Evolutionary conservation across 164 flowering plant species (phyloP).

Genomic region (Dillenia suffruticosa): DNA sequence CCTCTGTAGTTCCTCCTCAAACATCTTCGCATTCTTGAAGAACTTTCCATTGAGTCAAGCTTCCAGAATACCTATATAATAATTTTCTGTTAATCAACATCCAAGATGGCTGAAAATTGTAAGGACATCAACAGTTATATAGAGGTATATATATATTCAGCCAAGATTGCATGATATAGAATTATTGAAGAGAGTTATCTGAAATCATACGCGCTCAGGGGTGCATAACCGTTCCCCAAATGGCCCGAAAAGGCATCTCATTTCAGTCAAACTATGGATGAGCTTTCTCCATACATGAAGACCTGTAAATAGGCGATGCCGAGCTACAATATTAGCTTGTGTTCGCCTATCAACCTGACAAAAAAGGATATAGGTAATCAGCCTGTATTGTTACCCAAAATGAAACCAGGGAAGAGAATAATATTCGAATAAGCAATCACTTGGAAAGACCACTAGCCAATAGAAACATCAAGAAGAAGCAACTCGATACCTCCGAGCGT

Average conservation of each 20-base stretch:
- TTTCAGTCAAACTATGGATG: constrained; percentile 71
- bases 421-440: too few species aligned
- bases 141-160: too few species aligned
- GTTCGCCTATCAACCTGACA: constrained; percentile 82
- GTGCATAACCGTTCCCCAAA: constrained; percentile 43
- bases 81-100: background rate
- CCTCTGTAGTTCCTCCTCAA: constrained; percentile 79
- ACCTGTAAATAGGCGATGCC: constrained; percentile 56
- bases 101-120: too few species aligned
- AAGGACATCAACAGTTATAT: too few species aligned
- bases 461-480: background rate
- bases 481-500: constrained; percentile 68
- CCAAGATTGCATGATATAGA: background rate
- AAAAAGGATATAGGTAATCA: constrained; percentile 1
- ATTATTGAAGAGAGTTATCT: constrained; percentile 1
- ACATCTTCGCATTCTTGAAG: constrained; percentile 85
- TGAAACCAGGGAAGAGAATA: too few species aligned
- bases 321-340: constrained; percentile 63
- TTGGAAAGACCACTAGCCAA: background rate
- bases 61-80: constrained; percentile 80
- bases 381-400: too few species aligned
- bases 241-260: constrained; percentile 81
- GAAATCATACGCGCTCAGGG: constrained; percentile 54
- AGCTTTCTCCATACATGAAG: constrained; percentile 91
- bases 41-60: constrained; percentile 89